phyloP scores from a whole-genome alignment of 1,284 basidiomycete genomes.

The Sanguinoderma infundibulare region DNA sequence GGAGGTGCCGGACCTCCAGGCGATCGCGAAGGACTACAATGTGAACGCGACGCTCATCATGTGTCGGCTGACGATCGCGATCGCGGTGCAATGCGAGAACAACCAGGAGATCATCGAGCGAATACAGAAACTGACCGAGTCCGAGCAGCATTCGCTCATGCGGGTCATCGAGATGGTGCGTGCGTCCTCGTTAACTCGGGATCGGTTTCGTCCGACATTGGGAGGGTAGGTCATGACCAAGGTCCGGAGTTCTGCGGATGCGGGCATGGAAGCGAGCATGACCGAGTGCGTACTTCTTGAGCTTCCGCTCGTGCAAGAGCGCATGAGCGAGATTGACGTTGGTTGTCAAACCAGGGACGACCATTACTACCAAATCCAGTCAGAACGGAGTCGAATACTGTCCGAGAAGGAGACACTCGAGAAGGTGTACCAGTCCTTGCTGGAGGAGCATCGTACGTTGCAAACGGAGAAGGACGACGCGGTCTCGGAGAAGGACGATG shows the following conservation, averaged over 20 bases:
- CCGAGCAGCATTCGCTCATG: slow-evolving; percentile 85
- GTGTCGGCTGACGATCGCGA: slow-evolving; percentile 87
- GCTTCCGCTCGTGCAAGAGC: background rate
- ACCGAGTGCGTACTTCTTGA: slow-evolving; percentile 63
- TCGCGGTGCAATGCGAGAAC: slow-evolving; percentile 89
- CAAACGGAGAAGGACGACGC: slow-evolving; percentile 75
- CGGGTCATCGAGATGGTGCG: slow-evolving; percentile 82
- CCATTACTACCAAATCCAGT: slow-evolving; percentile 84
- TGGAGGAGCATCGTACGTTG: slow-evolving; percentile 78
- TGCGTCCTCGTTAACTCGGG: background rate
- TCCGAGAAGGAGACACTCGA: slow-evolving; percentile 82
- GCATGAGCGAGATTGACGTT: background rate
- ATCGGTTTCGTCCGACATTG: background rate
- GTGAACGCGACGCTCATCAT: slow-evolving; percentile 71
- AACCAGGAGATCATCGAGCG: slow-evolving; percentile 84
- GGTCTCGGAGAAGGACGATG: slow-evolving; percentile 75
- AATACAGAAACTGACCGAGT: slow-evolving; percentile 80
- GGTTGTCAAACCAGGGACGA: slow-evolving; percentile 60
- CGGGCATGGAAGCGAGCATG: slow-evolving; percentile 61
- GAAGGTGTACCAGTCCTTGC: slow-evolving; percentile 73
- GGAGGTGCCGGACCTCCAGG: slow-evolving; percentile 82
- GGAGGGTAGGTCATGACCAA: slow-evolving; percentile 71
- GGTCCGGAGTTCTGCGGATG: slow-evolving; percentile 51
- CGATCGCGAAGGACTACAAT: slow-evolving; percentile 78
- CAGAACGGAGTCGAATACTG: slow-evolving; percentile 73